phyloP scores from a whole-genome alignment of 345 rosid genomes.

The Lumnitzera littorea region DNA sequence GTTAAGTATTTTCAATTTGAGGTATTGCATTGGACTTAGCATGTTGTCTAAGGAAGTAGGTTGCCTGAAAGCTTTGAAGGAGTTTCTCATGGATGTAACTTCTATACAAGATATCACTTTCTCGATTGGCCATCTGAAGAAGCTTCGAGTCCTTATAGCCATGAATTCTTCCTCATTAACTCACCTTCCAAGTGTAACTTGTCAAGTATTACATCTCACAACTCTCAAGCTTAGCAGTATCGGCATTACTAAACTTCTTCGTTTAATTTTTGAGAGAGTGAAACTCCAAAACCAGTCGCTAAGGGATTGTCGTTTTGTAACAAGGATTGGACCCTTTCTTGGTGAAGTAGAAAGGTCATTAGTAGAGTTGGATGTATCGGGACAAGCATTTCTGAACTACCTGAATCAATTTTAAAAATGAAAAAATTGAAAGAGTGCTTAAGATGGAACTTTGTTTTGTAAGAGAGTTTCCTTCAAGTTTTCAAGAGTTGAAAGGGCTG shows the following conservation, averaged over 20 bases:
- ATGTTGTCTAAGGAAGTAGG: constrained; percentile 3
- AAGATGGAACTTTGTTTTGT: not conserved
- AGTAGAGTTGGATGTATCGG: not conserved
- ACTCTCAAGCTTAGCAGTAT: not conserved
- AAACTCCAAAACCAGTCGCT: not conserved
- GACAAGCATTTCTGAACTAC: not conserved
- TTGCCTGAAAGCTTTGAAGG: not conserved
- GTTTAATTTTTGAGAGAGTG: not conserved
- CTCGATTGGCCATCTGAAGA: not conserved
- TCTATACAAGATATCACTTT: constrained; percentile 1
- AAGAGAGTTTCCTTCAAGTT: not conserved
- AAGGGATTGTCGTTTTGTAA: not conserved
- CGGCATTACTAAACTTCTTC: not conserved
- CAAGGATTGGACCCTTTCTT: not conserved
- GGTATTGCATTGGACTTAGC: constrained; percentile 1
- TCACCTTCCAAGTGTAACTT: not conserved
- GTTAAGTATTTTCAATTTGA: not conserved
- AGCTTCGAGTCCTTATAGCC: not conserved
- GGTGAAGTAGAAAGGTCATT: constrained; percentile 1
- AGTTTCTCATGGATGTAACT: constrained; percentile 3
- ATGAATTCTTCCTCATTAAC: not conserved
- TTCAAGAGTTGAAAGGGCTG: not conserved
- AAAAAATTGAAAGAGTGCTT: constrained; percentile 1
- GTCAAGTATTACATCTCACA: not conserved
- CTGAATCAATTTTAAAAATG: not conserved